Evolutionary conservation across 106 monocot genomes (phyloP), one percentile per base, ranked within the genome.

Genomic region (Iris macrosiphon): DNA sequence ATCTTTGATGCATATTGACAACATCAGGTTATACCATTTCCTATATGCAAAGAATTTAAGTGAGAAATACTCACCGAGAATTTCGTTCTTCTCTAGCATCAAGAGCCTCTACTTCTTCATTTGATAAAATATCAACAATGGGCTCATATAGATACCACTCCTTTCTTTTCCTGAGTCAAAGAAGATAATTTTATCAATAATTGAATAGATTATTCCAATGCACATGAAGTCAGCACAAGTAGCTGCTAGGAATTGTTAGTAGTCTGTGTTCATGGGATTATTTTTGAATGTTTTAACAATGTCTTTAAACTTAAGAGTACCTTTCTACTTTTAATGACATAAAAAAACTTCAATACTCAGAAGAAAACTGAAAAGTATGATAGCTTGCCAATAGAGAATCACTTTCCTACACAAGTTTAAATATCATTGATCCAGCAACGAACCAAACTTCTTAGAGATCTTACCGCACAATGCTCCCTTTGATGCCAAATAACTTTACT

Each of bases 131-230:
- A 66, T 94, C 94, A 47, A 94, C 75, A 62, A 76, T 63, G 14
- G 94, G 88, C 57, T 84, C 88, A 54, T 85, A 88, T 58, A 89
- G 34, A 70, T 82, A 75, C 88, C 84, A 85, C 15, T 94, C 88
- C 59, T 94, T 89, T 57, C 78, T 75, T 78, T 89, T 94, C 61
- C 40, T 59, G 59, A 44, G 16, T n/a, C 44, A 43, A 43, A 43
- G 27, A 59, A 29, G 1, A 28, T 39, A 13, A 6, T 29, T 5
- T 35, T 16, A 38, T 21, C 12, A 55, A 38, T n/a, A 17, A 31
- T 31, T 17, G 0, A 37, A 5, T 12, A 37, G 12, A 37, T 37
- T n/a, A n/a, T n/a, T n/a, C n/a, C n/a, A n/a, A n/a, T n/a, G n/a
- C n/a, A n/a, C n/a, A n/a, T n/a, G n/a, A n/a, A n/a, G n/a, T n/a